Conservation (phyloP, 1,284 basidiomycete species). For the Anthracocystis setariae region DNA sequence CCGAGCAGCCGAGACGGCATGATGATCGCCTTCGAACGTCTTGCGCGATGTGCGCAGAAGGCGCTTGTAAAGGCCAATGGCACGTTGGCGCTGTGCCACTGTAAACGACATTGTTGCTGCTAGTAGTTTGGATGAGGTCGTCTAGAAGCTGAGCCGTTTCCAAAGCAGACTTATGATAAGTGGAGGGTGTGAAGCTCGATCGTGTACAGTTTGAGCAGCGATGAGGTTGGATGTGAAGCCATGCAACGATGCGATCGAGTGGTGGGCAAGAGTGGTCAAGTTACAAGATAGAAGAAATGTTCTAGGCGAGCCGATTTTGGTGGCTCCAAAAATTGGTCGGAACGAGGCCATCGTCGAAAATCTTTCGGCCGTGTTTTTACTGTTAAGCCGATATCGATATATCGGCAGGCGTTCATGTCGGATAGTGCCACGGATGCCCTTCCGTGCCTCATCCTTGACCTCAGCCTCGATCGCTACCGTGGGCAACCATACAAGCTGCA, state of each 20-base stretch:
- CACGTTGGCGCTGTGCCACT: slow-evolving; percentile 53
- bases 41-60: slow-evolving; percentile 59
- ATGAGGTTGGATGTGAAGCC: background rate
- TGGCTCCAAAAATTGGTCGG: slow-evolving; percentile 7
- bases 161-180: no score
- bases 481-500: no score
- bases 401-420: background rate
- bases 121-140: background rate
- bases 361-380: background rate
- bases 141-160: no score
- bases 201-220: slow-evolving; percentile 4
- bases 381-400: background rate
- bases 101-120: slow-evolving; percentile 39
- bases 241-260: background rate
- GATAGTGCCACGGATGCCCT: background rate
- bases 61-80: slow-evolving; percentile 61
- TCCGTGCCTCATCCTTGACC: background rate
- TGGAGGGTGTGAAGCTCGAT: no score
- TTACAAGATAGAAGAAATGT: slow-evolving; percentile 5
- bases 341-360: background rate
- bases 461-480: no score
- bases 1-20: slow-evolving; percentile 50
- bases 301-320: background rate
- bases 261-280: background rate
- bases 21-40: slow-evolving; percentile 55